Evolutionary conservation across 768 basidiomycete genomes (phyloP), one percentile per base, ranked within the genome.

Genomic region (Leccinum olivaceopallidum): DNA sequence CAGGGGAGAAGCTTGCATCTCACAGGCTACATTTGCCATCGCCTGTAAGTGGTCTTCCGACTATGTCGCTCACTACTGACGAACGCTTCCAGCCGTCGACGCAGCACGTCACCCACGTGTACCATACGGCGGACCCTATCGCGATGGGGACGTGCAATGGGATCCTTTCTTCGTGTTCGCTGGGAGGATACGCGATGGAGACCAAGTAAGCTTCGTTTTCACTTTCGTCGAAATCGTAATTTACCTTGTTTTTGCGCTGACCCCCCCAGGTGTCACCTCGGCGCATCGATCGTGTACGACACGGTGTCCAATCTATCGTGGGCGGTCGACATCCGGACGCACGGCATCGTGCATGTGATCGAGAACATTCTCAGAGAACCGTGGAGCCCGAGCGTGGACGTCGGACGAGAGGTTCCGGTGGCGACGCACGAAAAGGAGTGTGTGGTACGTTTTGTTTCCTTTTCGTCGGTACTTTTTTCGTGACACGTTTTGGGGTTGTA

Each of bases 91-190:
- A 90, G 87, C 90, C 89, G 36, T 88, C 86, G 7, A 82, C 82
- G 10, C 85, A 88, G 16, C 90, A 91, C 65, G 81, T 97, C 62
- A 95, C 91, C 0, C 95, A 98, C 73, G 80, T 98, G 30, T 97
- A 91, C 74, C 92, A 97, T 69, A 96, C 89, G 22, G 95, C 95
- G 28, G 95, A 98, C 75, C 95, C 95, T 6, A 91, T 98, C 55
- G 85, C 95, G 20, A 93, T 93, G 87, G 91, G 91, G 37, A 88
- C 86, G 8, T 94, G 93, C 75, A 94, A 84, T 59, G 92, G 92
- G 14, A 78, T 90, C 2, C 68, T 91, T 1, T 94, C 90, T 1
- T 84, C 87, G 2, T 98, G 95, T 70, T 86, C 90, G 4, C 74
- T 93, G 10, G 92, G 82, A 22, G 95, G 95, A n/a, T 97, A 91